A percentile compares a stretch with the other conserved stretches of the same genome.
phyloP scores from a whole-genome alignment of 1,139 yeast species.

The Yamadazyma sp. region DNA sequence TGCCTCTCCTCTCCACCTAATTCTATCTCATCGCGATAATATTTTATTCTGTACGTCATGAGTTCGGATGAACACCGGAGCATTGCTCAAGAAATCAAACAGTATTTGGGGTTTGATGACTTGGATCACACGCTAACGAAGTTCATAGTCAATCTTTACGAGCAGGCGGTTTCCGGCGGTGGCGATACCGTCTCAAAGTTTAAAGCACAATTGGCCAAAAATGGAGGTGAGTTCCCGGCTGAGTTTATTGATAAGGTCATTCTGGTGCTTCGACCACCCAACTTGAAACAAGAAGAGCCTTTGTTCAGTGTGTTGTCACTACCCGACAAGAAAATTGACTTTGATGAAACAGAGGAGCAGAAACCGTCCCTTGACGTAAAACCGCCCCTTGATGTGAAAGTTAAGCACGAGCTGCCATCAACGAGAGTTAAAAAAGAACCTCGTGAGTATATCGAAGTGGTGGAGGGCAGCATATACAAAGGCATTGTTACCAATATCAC shows the following conservation, averaged over 20 bases:
- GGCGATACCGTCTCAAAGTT: constrained; percentile 8
- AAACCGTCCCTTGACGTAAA: constrained; percentile 12
- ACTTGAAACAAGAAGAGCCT: constrained; percentile 11
- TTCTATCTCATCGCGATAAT: constrained; percentile 4
- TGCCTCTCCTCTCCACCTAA: neutral
- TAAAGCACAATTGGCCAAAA: constrained; percentile 35
- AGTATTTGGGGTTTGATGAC: constrained; percentile 19
- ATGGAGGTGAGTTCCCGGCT: constrained; percentile 62
- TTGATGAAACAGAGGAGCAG: constrained; percentile 7
- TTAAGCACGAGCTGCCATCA: neutral
- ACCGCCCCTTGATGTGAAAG: neutral
- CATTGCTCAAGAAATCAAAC: neutral
- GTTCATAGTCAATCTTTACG: constrained; percentile 53
- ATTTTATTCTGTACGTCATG: neutral
- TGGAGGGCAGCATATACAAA: constrained; percentile 46
- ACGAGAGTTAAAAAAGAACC: neutral
- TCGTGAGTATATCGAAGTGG: constrained; percentile 12
- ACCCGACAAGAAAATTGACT: constrained; percentile 17
- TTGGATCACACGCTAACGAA: constrained; percentile 55
- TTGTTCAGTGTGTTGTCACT: constrained; percentile 16
- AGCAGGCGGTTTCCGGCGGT: constrained; percentile 24
- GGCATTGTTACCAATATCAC: constrained; percentile 65
- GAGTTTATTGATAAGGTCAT: constrained; percentile 37
- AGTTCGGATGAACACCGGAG: neutral
- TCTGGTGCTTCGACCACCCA: constrained; percentile 21